These are phyloP conservation scores for Penicillium hordei DNA, from an alignment of 2,329 filamentous ascomycete genomes.

Conservation along the genomic window DNA sequence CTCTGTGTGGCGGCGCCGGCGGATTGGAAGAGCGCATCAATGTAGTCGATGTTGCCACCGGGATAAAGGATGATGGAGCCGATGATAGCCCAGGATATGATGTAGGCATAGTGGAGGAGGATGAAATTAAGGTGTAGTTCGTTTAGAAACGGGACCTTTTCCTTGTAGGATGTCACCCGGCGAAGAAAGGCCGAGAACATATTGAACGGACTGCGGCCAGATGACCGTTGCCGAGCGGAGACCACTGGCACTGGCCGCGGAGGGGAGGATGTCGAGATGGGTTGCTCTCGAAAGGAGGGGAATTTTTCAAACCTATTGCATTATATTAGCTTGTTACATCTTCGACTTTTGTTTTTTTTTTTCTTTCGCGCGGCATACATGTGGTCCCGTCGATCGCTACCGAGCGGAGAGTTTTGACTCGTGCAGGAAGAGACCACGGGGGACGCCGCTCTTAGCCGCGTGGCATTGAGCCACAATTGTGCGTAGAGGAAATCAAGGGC, in stretches of 20 bases:
- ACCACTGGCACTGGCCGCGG: slow-evolving; percentile 12
- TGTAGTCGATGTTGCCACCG: slow-evolving; percentile 65
- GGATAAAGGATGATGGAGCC: slow-evolving; percentile 76
- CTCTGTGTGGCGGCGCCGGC: slow-evolving; percentile 86
- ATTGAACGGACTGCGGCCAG: slow-evolving; percentile 16
- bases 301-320: slow-evolving; percentile 18
- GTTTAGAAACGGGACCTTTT: slow-evolving; percentile 39
- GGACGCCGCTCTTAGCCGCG: slow-evolving; percentile 20
- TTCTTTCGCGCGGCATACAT: slow-evolving; percentile 16
- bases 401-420: slow-evolving; percentile 16
- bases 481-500: not conserved
- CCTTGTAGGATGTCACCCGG: slow-evolving; percentile 27
- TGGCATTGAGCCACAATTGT: slow-evolving; percentile 18
- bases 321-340: slow-evolving; percentile 3
- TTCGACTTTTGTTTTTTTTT: not conserved
- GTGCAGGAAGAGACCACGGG: slow-evolving; percentile 8
- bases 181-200: slow-evolving; percentile 34
- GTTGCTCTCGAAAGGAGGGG: slow-evolving; percentile 17
- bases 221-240: slow-evolving; percentile 6
- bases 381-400: slow-evolving; percentile 23
- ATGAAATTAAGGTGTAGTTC: slow-evolving; percentile 48
- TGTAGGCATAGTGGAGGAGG: slow-evolving; percentile 65
- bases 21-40: slow-evolving; percentile 88
- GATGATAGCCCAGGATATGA: slow-evolving; percentile 70
- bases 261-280: slow-evolving; percentile 5